Evolutionary conservation across 23 red algal genomes (phyloP).

Genomic region (Chondrus crispus): DNA sequence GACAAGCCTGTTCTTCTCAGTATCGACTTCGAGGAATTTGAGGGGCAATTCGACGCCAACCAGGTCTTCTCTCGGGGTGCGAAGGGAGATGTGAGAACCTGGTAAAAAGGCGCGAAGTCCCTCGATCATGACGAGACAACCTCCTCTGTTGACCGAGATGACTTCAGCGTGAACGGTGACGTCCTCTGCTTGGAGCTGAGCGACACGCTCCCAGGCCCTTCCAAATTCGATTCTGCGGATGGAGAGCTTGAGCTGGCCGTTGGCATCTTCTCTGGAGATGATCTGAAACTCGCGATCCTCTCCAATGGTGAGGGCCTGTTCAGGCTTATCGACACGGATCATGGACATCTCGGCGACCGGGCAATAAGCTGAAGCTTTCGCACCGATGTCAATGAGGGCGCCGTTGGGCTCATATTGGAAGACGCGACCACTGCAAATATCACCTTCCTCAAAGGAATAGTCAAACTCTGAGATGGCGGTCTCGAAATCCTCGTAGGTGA

Average conservation of each 20-base stretch:
- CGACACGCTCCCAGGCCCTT: slow-evolving; percentile 78
- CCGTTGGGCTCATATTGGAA: slow-evolving; percentile 81
- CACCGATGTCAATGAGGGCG: slow-evolving; percentile 96
- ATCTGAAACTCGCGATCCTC: slow-evolving; percentile 94
- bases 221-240: slow-evolving; percentile 85
- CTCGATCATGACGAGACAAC: slow-evolving; percentile 75
- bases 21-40: slow-evolving; percentile 91
- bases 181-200: slow-evolving; percentile 83
- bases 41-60: slow-evolving; percentile 79
- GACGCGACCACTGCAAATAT: slow-evolving; percentile 69
- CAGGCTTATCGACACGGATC: slow-evolving; percentile 42
- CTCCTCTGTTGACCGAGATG: slow-evolving; percentile 84
- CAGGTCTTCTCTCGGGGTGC: slow-evolving; percentile 62
- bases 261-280: slow-evolving; percentile 72
- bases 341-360: slow-evolving; percentile 78
- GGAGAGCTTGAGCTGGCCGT: slow-evolving; percentile 93
- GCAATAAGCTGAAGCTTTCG: slow-evolving; percentile 89
- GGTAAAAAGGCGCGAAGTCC: slow-evolving; percentile 94
- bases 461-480: slow-evolving; percentile 61
- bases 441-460: slow-evolving; percentile 72
- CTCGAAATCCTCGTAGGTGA: slow-evolving; percentile 87
- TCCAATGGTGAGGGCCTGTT: slow-evolving; percentile 67
- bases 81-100: slow-evolving; percentile 71
- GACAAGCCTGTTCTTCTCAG: slow-evolving; percentile 81
- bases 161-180: slow-evolving; percentile 72